Evolutionary conservation across 306 rosid genomes (phyloP).

Genomic region (Vigna unguiculata): DNA sequence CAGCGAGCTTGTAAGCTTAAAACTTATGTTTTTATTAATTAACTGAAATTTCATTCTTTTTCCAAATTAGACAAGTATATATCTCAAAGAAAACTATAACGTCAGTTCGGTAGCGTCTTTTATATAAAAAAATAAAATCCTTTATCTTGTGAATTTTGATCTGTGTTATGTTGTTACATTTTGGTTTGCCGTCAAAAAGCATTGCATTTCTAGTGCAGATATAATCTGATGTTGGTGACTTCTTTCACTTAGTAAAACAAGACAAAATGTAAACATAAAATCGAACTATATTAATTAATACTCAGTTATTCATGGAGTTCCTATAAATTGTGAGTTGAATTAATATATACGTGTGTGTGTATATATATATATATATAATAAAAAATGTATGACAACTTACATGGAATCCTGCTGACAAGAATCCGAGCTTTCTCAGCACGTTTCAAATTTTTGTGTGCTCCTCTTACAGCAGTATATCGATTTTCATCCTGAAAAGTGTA

Average conservation of each 20-base stretch:
- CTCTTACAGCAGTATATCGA: conserved; percentile 87
- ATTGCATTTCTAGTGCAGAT: not conserved
- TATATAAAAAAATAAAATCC: too few species aligned
- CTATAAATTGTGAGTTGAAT: not conserved
- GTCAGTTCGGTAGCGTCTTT: too few species aligned
- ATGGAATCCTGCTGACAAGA: conserved; percentile 72
- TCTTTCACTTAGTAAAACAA: conserved; percentile 34
- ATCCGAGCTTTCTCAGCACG: conserved; percentile 94
- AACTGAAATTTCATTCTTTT: not conserved
- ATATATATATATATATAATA: too few species aligned
- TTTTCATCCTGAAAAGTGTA: conserved; percentile 73
- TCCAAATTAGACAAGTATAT: not conserved
- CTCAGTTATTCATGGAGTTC: not conserved
- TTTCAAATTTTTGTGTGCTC: conserved; percentile 91
- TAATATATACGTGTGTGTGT: too few species aligned
- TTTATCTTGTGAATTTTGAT: not conserved
- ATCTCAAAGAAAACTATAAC: too few species aligned
- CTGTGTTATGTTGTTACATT: conserved; percentile 1
- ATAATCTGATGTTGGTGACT: conserved; percentile 9
- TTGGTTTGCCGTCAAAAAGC: not conserved
- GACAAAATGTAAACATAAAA: conserved; percentile 6
- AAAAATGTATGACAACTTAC: conserved; percentile 53
- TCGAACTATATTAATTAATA: not conserved
- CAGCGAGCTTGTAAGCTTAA: not conserved
- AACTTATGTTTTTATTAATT: not conserved